These are phyloP conservation scores for Helianthus tuberosus DNA, from an alignment of 129 eudicot species.

Conservation along the genomic window DNA sequence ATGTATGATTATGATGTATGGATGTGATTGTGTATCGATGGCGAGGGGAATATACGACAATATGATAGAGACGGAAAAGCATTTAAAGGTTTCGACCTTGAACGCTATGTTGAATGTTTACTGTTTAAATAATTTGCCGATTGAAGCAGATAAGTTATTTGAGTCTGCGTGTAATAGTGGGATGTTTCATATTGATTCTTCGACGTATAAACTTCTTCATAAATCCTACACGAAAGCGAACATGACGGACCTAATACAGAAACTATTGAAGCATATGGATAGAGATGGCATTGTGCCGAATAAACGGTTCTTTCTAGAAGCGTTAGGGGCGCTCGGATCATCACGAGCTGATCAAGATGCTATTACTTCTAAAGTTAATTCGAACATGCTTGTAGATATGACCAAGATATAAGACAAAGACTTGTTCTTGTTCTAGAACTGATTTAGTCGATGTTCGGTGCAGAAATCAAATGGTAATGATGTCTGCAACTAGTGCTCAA, in stretches of 20 bases:
- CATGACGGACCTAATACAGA: slow-evolving; percentile 64
- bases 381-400: slow-evolving; percentile 1
- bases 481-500: not conserved
- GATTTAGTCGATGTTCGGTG: not conserved
- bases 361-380: slow-evolving; percentile 16
- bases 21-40: too few species aligned
- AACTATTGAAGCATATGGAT: slow-evolving; percentile 72
- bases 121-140: slow-evolving; percentile 63
- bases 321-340: slow-evolving; percentile 74
- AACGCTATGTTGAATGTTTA: slow-evolving; percentile 92
- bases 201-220: slow-evolving; percentile 89
- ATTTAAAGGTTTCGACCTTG: slow-evolving; percentile 64
- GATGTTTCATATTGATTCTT: slow-evolving; percentile 47
- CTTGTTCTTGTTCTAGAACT: not conserved
- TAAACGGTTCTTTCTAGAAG: slow-evolving; percentile 78
- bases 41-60: slow-evolving; percentile 73
- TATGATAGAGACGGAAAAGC: slow-evolving; percentile 52
- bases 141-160: slow-evolving; percentile 72
- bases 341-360: too few species aligned
- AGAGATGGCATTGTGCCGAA: slow-evolving; percentile 81
- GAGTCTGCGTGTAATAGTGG: slow-evolving; percentile 49
- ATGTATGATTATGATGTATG: too few species aligned
- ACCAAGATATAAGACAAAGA: slow-evolving; percentile 23
- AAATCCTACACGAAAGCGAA: too few species aligned
- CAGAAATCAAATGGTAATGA: not conserved